Percentiles rank a stretch among this genome's conserved stretches.
Evolutionary conservation across 1,139 yeast genomes (phyloP).

Genomic region (Hemisphaericaspora subhashii): DNA sequence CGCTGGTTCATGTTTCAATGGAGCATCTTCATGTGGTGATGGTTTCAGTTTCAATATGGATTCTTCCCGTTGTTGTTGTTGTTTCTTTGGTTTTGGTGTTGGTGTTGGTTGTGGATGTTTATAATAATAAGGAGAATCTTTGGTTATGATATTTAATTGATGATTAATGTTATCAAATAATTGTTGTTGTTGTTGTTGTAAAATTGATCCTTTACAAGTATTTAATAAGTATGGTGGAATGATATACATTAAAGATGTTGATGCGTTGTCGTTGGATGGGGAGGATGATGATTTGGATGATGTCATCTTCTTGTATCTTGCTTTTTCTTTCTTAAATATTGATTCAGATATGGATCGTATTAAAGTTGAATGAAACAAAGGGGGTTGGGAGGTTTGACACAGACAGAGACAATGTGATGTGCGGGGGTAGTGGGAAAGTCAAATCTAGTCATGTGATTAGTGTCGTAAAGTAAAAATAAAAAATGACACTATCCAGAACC

Average conservation of each 20-base stretch:
- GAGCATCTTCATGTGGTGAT: neutral
- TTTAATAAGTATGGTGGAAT: slow-evolving; percentile 48
- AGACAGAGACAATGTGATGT: no score
- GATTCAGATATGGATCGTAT: neutral
- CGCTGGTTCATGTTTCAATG: slow-evolving; percentile 6
- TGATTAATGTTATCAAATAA: slow-evolving; percentile 17
- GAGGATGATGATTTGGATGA: neutral
- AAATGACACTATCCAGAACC: no score
- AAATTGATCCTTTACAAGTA: slow-evolving; percentile 36
- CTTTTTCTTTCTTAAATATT: neutral
- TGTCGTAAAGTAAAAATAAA: no score
- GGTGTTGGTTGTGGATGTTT: slow-evolving; percentile 8
- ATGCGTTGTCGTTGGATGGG: neutral
- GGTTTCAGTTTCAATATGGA: neutral
- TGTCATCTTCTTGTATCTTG: neutral
- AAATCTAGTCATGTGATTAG: no score
- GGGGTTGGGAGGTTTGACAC: no score
- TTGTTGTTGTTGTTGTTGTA: slow-evolving; percentile 26
- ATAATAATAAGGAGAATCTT: slow-evolving; percentile 26
- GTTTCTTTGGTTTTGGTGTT: neutral
- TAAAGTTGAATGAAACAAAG: no score
- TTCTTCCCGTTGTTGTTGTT: slow-evolving; percentile 10
- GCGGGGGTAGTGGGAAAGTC: no score
- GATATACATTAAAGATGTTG: slow-evolving; percentile 24
- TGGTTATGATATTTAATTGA: slow-evolving; percentile 31